Conservation (phyloP, 495 filamentous ascomycete genomes). For the Penicillium desertorum region DNA sequence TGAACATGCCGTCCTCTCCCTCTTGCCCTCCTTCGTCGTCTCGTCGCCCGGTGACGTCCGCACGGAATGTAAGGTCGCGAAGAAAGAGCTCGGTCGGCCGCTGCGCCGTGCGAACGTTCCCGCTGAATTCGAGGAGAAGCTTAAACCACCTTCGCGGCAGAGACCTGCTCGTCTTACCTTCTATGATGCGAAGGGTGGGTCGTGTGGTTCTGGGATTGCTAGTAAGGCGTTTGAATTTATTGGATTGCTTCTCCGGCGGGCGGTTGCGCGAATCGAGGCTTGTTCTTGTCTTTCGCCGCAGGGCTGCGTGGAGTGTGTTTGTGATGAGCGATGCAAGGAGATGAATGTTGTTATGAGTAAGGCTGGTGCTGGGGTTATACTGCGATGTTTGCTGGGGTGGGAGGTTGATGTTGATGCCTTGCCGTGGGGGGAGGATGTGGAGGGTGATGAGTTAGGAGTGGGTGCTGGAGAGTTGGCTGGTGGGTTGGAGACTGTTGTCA, state of each 20-base stretch:
- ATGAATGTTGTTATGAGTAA: slow-evolving; percentile 93
- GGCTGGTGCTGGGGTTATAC: slow-evolving; percentile 75
- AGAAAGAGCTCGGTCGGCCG: slow-evolving; percentile 53
- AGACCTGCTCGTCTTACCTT: slow-evolving; percentile 87
- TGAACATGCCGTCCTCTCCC: slow-evolving; percentile 81
- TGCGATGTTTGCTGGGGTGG: slow-evolving; percentile 70
- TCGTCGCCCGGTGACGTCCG: slow-evolving; percentile 84
- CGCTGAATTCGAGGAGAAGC: slow-evolving; percentile 19
- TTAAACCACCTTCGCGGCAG: slow-evolving; percentile 62
- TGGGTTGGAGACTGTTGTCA: slow-evolving; percentile 82
- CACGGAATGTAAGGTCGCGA: slow-evolving; percentile 93
- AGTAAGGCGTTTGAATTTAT: slow-evolving; percentile 92
- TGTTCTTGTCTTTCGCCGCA: slow-evolving; percentile 62
- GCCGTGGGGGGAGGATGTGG: slow-evolving; percentile 72
- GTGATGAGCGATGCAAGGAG: slow-evolving; percentile 81
- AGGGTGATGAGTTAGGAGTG: slow-evolving; percentile 23
- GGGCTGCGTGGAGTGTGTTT: slow-evolving; percentile 89
- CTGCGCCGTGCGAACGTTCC: slow-evolving; percentile 32
- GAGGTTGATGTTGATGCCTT: slow-evolving; percentile 72
- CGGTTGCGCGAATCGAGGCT: slow-evolving; percentile 71
- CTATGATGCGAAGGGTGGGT: slow-evolving; percentile 90
- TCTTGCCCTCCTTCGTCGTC: slow-evolving; percentile 88
- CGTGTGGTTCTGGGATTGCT: slow-evolving; percentile 78
- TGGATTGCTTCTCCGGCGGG: slow-evolving; percentile 72
- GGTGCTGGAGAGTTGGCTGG: slow-evolving; percentile 57